Evolutionary conservation across 1,139 yeast genomes (phyloP), one percentile per base, ranked within the genome.

Genomic region (Diutina catenulata): DNA sequence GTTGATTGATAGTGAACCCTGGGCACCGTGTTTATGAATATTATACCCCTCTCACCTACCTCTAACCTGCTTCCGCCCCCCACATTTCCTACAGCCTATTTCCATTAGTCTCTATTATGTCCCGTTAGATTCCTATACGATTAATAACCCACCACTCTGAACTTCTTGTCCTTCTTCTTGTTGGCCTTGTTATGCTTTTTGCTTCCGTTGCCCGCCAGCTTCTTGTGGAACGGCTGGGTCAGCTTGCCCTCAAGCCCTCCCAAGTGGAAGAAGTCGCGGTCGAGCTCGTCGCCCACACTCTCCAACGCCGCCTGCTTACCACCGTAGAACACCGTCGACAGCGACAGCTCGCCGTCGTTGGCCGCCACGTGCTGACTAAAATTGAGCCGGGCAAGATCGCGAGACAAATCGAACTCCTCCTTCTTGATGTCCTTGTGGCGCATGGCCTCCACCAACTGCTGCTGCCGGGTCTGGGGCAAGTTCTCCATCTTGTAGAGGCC

Each of bases 151-250:
- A 60, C 67, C 20, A 65, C 70, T 47, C 71, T 53, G 28, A 52
- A 49, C 53, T 66, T 67, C 53, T 65, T 67, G n/a, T 66, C 73
- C 38, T 67, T 67, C 60, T 80, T 82, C 57, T 78, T 82, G 50
- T 77, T 77, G 60, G 77, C 80, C 63, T 87, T 86, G 53, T 76
- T 73, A 55, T 83, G 93, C 58, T 83, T 84, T 68, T 84, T 86
- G 25, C 32, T 39, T 8, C 41, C 41, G 19, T 41, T 37, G 18
- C 43, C 47, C 4, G 42, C 52, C 9, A 46, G 51, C 39, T 59
- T 64, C 50, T 70, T 68, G 54, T 87, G 95, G 69, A 84, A 84
- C 8, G 96, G 95, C 20, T 71, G 64, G 32, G 67, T 65, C 42
- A 80, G 52, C 42, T 70, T 74, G 3, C 94, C 94, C 45, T 69